phyloP scores from a whole-genome alignment of 2,329 filamentous ascomycete genomes.

The Laburnicola sp. region DNA sequence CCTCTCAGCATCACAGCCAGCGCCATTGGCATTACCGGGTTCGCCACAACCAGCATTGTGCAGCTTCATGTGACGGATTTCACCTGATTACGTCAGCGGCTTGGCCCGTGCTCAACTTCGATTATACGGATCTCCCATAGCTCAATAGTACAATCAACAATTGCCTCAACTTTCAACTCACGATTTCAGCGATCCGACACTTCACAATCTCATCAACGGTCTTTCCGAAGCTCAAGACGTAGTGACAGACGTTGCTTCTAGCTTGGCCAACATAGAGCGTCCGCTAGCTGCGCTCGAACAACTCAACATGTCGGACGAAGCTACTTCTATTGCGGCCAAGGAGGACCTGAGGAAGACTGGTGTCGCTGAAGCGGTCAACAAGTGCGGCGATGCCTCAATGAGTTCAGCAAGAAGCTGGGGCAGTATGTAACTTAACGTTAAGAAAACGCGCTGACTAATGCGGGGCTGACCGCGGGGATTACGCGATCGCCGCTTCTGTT shows the following conservation, averaged over 20 bases:
- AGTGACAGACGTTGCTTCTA: constrained; percentile 12
- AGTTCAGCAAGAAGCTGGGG: constrained; percentile 15
- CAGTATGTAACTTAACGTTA: no score
- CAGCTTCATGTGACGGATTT: no score
- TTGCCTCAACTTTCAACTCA: no score
- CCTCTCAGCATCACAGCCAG: constrained; percentile 6
- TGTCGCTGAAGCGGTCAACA: constrained; percentile 18
- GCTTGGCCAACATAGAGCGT: constrained; percentile 13
- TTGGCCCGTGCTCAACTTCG: no score
- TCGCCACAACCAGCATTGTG: constrained; percentile 12
- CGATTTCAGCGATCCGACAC: no score
- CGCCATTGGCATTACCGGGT: constrained; percentile 11
- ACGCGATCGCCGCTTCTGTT: no score
- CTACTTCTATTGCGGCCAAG: constrained; percentile 6
- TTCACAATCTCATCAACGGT: constrained; percentile 10
- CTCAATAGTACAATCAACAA: no score
- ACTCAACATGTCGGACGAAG: constrained; percentile 8
- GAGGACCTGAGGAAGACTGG: constrained; percentile 17
- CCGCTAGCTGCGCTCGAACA: constrained; percentile 15
- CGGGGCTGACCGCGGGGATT: no score
- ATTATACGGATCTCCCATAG: no score
- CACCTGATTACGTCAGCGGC: no score
- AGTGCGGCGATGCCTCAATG: constrained; percentile 13
- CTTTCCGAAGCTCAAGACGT: constrained; percentile 16
- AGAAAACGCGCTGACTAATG: no score